phyloP scores from a whole-genome alignment of 345 rosid genomes.

The Syzygium grande region DNA sequence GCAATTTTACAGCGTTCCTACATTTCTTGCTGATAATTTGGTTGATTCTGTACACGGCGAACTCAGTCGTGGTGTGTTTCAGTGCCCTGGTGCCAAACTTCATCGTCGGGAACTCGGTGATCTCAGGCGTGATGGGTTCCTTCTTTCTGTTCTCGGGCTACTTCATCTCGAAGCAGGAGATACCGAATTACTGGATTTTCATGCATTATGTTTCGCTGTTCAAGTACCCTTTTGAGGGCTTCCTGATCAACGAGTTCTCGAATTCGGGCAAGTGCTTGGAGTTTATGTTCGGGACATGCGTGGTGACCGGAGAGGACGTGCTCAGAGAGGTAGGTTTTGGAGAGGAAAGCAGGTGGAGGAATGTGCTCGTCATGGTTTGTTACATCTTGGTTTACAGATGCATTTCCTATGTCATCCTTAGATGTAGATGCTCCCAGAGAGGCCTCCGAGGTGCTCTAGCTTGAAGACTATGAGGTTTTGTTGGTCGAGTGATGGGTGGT shows the following conservation, averaged over 20 bases:
- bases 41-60: constrained; percentile 91
- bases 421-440: constrained; percentile 61
- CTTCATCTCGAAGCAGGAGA: constrained; percentile 74
- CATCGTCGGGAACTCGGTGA: constrained; percentile 85
- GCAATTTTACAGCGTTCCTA: constrained; percentile 52
- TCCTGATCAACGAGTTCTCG: constrained; percentile 88
- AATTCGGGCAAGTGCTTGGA: constrained; percentile 65
- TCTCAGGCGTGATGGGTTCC: constrained; percentile 94
- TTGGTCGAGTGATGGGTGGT: not conserved
- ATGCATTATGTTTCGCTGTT: constrained; percentile 89
- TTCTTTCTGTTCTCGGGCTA: constrained; percentile 94
- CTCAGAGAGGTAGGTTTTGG: constrained; percentile 71
- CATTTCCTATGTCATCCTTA: constrained; percentile 65
- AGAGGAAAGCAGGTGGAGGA: constrained; percentile 68
- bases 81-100: constrained; percentile 89
- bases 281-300: constrained; percentile 54
- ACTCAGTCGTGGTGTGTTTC: constrained; percentile 90
- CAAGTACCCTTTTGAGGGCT: constrained; percentile 96
- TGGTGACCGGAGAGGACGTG: constrained; percentile 57
- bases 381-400: constrained; percentile 77
- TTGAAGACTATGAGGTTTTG: not conserved
- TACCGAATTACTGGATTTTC: constrained; percentile 87
- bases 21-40: constrained; percentile 78
- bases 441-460: constrained; percentile 3
- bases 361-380: constrained; percentile 63